Evolutionary conservation across 768 basidiomycete genomes (phyloP).

Genomic region (Lactarius sanguifluus): DNA sequence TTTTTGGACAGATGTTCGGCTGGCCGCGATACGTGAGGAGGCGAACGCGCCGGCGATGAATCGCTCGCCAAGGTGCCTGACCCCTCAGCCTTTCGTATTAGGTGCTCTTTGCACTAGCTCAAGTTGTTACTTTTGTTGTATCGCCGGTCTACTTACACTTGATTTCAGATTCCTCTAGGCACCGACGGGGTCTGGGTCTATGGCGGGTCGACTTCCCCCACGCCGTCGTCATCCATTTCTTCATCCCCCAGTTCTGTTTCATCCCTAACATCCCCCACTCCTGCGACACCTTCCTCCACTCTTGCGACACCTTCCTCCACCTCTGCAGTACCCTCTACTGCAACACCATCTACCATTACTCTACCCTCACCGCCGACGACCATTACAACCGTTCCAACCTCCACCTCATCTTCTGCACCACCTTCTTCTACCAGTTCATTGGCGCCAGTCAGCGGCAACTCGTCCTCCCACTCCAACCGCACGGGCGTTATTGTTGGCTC

Average conservation of each 20-base stretch:
- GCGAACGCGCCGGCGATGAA: background rate
- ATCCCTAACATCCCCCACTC: constrained; percentile 31
- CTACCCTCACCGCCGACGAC: constrained; percentile 15
- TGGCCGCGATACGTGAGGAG: background rate
- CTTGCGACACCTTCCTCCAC: constrained; percentile 33
- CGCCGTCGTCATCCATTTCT: constrained; percentile 34
- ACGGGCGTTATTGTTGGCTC: constrained; percentile 25
- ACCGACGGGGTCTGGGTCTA: constrained; percentile 62
- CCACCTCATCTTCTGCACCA: constrained; percentile 1
- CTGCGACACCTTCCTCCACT: constrained; percentile 35
- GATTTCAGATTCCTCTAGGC: constrained; percentile 67
- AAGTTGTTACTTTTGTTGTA: background rate
- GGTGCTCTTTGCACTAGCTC: background rate
- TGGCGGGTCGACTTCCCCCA: constrained; percentile 72
- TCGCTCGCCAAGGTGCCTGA: background rate
- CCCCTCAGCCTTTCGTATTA: background rate
- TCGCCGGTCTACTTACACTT: constrained; percentile 6
- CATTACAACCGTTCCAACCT: background rate
- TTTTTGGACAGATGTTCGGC: background rate
- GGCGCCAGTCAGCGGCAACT: background rate
- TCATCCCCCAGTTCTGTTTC: constrained; percentile 31
- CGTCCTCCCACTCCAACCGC: constrained; percentile 5
- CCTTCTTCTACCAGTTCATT: constrained; percentile 3
- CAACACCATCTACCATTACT: constrained; percentile 10
- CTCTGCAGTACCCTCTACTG: constrained; percentile 7